Evolutionary conservation across 495 filamentous ascomycete species (phyloP).

Genomic region (Xylaria cubensis): DNA sequence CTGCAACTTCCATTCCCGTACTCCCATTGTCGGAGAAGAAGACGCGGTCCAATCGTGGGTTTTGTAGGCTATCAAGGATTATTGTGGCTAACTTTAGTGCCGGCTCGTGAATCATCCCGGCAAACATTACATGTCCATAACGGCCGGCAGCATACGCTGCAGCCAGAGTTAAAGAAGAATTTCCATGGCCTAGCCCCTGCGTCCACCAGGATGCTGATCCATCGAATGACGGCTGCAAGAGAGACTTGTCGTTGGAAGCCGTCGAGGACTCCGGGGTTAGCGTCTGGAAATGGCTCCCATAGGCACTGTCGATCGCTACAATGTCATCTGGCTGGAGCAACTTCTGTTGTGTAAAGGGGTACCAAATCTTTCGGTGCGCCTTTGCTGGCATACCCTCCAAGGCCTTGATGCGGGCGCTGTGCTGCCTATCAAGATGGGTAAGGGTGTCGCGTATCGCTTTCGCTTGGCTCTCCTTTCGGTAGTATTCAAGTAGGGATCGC

Average conservation of each 20-base stretch:
- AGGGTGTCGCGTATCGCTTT: slow-evolving; percentile 43
- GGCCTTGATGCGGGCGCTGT: slow-evolving; percentile 57
- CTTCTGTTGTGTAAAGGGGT: slow-evolving; percentile 82
- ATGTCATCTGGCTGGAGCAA: slow-evolving; percentile 64
- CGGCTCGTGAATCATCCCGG: slow-evolving; percentile 73
- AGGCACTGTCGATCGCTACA: slow-evolving; percentile 74
- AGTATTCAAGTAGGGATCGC: slow-evolving; percentile 65
- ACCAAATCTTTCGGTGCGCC: slow-evolving; percentile 72
- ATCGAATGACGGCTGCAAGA: slow-evolving; percentile 69
- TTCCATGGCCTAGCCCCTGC: slow-evolving; percentile 79
- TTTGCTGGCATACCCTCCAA: slow-evolving; percentile 64
- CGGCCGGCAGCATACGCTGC: slow-evolving; percentile 81
- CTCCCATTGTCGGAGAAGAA: slow-evolving; percentile 85
- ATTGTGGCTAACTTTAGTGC: slow-evolving; percentile 68
- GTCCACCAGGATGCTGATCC: slow-evolving; percentile 89
- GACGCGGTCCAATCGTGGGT: slow-evolving; percentile 66
- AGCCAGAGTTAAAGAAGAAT: slow-evolving; percentile 67
- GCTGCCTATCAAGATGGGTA: slow-evolving; percentile 54
- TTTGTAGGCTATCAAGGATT: slow-evolving; percentile 61
- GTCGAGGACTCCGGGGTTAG: slow-evolving; percentile 35
- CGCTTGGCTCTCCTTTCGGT: slow-evolving; percentile 52
- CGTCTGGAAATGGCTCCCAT: slow-evolving; percentile 76
- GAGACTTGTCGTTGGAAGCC: slow-evolving; percentile 10
- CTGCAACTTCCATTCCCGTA: slow-evolving; percentile 77
- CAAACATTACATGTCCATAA: slow-evolving; percentile 87